Conservation (phyloP, 345 rosid species). For the Acer campestre region DNA sequence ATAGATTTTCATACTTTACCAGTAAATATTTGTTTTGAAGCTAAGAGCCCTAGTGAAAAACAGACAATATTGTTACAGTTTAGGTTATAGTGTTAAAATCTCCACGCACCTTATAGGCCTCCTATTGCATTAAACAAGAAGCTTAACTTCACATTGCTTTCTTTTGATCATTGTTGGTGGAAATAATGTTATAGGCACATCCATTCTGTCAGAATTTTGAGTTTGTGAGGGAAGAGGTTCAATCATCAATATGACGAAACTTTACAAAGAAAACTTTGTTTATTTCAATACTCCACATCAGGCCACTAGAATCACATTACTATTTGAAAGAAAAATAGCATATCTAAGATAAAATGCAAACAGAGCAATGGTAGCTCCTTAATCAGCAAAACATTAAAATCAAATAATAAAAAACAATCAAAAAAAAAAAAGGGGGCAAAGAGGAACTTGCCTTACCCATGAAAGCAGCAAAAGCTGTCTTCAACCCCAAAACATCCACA, state of each 20-base stretch:
- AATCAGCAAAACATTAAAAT: no score
- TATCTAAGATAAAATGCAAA: no score
- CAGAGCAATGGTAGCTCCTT: no score
- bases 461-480: conserved; percentile 95
- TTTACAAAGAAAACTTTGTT: not conserved
- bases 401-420: not conserved
- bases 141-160: not conserved
- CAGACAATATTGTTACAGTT: not conserved
- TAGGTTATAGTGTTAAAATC: not conserved
- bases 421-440: conserved; percentile 16
- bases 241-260: no score
- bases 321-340: no score
- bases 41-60: not conserved
- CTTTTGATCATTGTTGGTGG: not conserved
- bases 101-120: not conserved
- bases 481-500: conserved; percentile 91
- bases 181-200: not conserved
- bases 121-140: not conserved
- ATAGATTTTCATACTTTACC: not conserved
- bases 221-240: not conserved
- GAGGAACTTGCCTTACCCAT: conserved; percentile 98
- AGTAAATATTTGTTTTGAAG: not conserved
- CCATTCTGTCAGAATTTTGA: not conserved
- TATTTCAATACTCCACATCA: not conserved
- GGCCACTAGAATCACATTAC: no score